Base-by-base conservation (phyloP, 768 basidiomycete species). In the Termitomyces sp. region DNA sequence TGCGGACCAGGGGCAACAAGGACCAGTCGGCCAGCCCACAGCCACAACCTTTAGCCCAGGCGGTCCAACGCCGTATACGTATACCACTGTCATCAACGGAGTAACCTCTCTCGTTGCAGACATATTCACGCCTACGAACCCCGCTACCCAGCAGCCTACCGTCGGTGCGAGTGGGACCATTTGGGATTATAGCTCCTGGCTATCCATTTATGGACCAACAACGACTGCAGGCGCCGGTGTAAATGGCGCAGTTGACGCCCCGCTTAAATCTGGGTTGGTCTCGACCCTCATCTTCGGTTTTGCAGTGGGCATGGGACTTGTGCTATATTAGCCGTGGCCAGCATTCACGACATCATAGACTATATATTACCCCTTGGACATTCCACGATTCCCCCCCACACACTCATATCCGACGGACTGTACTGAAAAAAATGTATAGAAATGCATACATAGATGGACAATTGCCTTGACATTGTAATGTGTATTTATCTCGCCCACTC, bases 1-100 rank as follows among this genome's bases (percentile, higher is more conserved):
- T 23, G 45, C 66, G 19, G 65, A n/a, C 29, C 66, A 40, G 17
- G 64, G 67, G 2, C 73, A 77, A 60, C 75, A 71, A 56, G 84
- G 83, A 0, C 83, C 85, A 3, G 86, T 88, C 0, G 87, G 78
- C 7, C 77, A 80, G 60, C 83, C 84, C 23, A 74, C 64, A 3
- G 31, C 78, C 5, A 73, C 70, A 25, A 69, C 67, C 2, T 68
- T 61, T 21, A 64, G 69, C 2, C 73, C 81, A 32, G 76, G 77
- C 6, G 82, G 77, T 2, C 75, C 76, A 29, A 83, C 79, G 0
- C 79, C 80, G 0, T 84, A 73, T 64, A 67, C 67, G 1, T 83
- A 82, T 59, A 82, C 81, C 31, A 84, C 82, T 0, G 71, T 77
- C 37, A 61, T 78, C 27, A 62, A 66, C 52, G 76, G 77, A 27